Percentiles rank a stretch among this genome's conserved stretches.
phyloP scores from a whole-genome alignment of 129 eudicot genomes.

The Oenanthe sinensis region DNA sequence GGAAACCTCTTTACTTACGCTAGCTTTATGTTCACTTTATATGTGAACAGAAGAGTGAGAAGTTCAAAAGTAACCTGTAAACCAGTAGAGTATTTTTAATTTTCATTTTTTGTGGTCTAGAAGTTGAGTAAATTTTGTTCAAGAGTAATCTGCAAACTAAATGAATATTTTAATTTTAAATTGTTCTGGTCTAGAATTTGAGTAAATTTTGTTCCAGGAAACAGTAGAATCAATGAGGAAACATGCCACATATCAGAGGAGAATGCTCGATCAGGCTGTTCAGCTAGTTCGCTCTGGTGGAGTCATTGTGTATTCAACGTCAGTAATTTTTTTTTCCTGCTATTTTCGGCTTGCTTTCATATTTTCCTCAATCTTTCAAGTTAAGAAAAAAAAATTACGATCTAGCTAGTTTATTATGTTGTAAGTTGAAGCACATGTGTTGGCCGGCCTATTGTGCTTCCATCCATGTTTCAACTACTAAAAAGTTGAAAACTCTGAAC shows the following conservation, averaged over 20 bases:
- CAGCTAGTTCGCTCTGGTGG: conserved; percentile 97
- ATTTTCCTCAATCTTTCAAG: neutral
- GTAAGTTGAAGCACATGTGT: neutral
- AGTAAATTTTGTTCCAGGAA: conserved; percentile 33
- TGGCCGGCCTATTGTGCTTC: neutral
- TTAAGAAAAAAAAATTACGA: neutral
- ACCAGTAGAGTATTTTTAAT: neutral
- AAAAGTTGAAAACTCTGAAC: neutral
- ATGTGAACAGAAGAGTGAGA: neutral
- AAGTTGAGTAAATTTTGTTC: neutral
- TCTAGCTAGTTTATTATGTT: neutral
- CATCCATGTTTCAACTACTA: neutral
- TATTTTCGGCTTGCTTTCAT: conserved; percentile 1
- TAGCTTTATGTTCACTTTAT: neutral
- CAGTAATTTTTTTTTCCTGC: conserved; percentile 17
- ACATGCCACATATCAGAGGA: conserved; percentile 73
- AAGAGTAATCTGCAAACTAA: neutral
- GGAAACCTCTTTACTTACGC: neutral
- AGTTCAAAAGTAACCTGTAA: neutral
- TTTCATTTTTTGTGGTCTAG: neutral
- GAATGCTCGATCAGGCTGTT: conserved; percentile 92
- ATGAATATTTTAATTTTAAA: neutral
- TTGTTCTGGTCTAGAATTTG: neutral
- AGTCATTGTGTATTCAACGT: conserved; percentile 94
- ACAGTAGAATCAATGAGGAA: conserved; percentile 71